Conservation (phyloP, 306 rosid species). For the Hippophae tibetana region DNA sequence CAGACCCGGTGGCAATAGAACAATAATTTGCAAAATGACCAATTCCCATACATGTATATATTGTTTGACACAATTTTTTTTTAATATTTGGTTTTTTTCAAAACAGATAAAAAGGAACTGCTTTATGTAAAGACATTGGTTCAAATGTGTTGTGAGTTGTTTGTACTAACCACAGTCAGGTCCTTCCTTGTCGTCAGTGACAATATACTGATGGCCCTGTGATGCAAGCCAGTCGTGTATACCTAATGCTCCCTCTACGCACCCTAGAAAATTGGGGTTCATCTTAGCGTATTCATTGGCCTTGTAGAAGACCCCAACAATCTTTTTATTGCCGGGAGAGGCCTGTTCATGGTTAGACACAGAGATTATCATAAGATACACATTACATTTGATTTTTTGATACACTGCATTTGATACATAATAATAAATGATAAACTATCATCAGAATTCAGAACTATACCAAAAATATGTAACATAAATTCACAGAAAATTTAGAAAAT, state of each 20-base stretch:
- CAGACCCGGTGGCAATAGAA: too few relatives aligned
- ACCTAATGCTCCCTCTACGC: slow-evolving; percentile 78
- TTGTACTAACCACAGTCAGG: slow-evolving; percentile 50
- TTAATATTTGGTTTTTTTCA: too few relatives aligned
- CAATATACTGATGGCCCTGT: slow-evolving; percentile 78
- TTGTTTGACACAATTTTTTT: too few relatives aligned
- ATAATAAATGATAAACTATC: background rate
- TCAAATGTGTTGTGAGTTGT: too few relatives aligned
- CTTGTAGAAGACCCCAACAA: slow-evolving; percentile 91
- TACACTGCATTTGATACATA: background rate
- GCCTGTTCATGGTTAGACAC: slow-evolving; percentile 38
- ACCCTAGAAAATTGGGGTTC: slow-evolving; percentile 90
- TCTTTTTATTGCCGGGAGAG: slow-evolving; percentile 72
- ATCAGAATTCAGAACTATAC: background rate
- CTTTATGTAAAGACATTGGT: too few relatives aligned
- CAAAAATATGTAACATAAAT: too few relatives aligned
- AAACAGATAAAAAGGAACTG: too few relatives aligned
- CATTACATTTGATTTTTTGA: background rate
- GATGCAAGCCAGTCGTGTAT: slow-evolving; percentile 91
- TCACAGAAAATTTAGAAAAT: too few relatives aligned
- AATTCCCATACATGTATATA: too few relatives aligned
- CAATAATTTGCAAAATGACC: too few relatives aligned
- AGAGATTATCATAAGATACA: background rate
- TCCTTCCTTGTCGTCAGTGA: slow-evolving; percentile 95
- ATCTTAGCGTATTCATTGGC: slow-evolving; percentile 66